phyloP scores from a whole-genome alignment of 176 grass and related monocot species.

The Dendrocalamus sinicus region DNA sequence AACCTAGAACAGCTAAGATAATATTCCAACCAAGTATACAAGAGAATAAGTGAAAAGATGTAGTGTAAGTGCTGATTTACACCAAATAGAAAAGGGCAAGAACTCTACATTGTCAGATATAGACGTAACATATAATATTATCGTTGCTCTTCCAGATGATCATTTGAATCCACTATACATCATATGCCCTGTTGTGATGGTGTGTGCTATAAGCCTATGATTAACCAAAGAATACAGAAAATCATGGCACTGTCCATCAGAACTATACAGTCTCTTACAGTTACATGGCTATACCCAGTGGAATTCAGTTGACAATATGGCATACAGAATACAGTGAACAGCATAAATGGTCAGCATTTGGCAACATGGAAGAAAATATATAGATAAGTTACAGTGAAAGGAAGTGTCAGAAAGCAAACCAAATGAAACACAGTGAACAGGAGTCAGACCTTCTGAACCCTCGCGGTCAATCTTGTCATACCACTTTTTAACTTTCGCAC shows the following conservation, averaged over 20 bases:
- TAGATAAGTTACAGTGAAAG: background rate
- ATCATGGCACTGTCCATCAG: background rate
- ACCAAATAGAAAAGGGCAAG: background rate
- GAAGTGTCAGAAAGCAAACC: conserved; percentile 22
- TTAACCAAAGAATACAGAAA: background rate
- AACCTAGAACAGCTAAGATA: background rate
- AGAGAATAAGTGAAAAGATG: background rate
- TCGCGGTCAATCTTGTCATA: conserved; percentile 93
- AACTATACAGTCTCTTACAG: background rate
- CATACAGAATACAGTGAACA: conserved; percentile 14
- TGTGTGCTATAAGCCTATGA: background rate
- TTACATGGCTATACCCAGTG: conserved; percentile 3
- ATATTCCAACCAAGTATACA: conserved; percentile 5
- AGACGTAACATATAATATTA: background rate
- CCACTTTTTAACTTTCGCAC: conserved; percentile 96
- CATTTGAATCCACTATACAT: background rate
- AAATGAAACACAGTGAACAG: conserved; percentile 23
- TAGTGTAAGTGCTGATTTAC: background rate
- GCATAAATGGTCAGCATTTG: background rate
- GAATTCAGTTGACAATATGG: background rate
- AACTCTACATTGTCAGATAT: background rate
- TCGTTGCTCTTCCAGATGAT: background rate
- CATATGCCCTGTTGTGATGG: background rate
- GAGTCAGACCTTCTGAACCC: conserved; percentile 89
- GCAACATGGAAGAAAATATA: conserved; percentile 12